These are phyloP conservation scores for Dioszegia aurantiaca DNA, from an alignment of 768 basidiomycete species.

Conservation along the genomic window DNA sequence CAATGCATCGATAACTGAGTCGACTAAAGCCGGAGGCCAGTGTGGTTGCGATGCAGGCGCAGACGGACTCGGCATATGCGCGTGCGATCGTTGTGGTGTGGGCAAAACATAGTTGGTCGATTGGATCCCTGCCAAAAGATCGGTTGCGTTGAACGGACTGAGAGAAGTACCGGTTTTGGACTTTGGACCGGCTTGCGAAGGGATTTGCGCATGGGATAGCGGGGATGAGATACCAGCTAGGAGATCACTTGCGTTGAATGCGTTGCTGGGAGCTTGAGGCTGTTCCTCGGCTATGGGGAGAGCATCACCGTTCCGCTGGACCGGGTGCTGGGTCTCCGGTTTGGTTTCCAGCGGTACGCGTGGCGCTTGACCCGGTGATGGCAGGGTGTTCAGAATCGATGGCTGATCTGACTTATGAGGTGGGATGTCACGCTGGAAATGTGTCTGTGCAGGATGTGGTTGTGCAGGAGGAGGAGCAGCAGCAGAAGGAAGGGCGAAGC, in stretches of 20 bases:
- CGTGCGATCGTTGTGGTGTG: neutral
- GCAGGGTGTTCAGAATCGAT: neutral
- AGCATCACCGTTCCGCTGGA: neutral
- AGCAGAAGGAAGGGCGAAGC: neutral
- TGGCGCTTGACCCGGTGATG: neutral
- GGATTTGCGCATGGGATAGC: neutral
- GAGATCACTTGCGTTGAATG: neutral
- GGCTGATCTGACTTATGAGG: neutral
- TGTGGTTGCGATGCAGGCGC: neutral
- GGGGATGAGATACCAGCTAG: neutral
- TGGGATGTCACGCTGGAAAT: neutral
- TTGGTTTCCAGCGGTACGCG: slow-evolving; percentile 6
- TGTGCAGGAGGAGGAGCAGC: neutral
- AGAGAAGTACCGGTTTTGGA: too few species aligned
- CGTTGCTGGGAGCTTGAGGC: too few species aligned
- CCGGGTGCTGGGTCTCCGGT: slow-evolving; percentile 1
- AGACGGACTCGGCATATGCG: neutral
- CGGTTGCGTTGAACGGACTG: neutral
- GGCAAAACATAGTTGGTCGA: neutral
- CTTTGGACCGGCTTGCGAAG: neutral
- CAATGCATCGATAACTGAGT: slow-evolving; percentile 8
- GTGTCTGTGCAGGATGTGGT: neutral
- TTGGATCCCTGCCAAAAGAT: neutral
- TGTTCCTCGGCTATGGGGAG: neutral
- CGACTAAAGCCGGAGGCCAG: neutral